phyloP scores from a whole-genome alignment of 208 protist genomes.

The Wallacemonas collosoma region DNA sequence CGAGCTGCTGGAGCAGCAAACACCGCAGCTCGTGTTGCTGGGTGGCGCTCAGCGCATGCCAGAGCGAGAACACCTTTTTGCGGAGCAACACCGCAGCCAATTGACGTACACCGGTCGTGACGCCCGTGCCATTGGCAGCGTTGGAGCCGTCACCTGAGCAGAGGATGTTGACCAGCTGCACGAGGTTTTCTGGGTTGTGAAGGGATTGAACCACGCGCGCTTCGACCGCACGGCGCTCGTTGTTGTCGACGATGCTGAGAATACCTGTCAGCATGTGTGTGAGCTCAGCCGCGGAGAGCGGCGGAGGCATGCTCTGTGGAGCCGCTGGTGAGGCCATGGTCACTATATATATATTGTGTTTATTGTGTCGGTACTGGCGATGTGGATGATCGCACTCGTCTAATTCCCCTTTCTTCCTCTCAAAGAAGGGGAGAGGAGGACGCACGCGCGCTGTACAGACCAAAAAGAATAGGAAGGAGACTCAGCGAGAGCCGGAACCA shows the following conservation, averaged over 20 bases:
- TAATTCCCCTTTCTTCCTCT: too few species aligned
- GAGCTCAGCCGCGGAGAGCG: slow-evolving; percentile 38
- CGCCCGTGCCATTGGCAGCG: slow-evolving; percentile 25
- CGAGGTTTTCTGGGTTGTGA: slow-evolving; percentile 36
- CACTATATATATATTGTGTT: background rate
- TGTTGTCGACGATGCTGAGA: slow-evolving; percentile 58
- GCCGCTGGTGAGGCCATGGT: background rate
- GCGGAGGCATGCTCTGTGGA: background rate
- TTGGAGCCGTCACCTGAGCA: slow-evolving; percentile 23
- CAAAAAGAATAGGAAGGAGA: too few species aligned
- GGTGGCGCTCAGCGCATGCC: slow-evolving; percentile 45
- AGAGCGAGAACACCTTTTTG: slow-evolving; percentile 76
- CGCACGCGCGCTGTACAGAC: too few species aligned
- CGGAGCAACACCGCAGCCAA: slow-evolving; percentile 83
- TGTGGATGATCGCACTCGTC: too few species aligned
- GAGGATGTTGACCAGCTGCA: slow-evolving; percentile 55
- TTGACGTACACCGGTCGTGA: slow-evolving; percentile 65
- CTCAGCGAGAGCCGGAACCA: too few species aligned
- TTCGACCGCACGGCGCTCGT: slow-evolving; percentile 68
- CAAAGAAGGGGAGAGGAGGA: too few species aligned
- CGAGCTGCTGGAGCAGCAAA: slow-evolving; percentile 68
- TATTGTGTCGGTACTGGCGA: too few species aligned
- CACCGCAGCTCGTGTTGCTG: slow-evolving; percentile 54
- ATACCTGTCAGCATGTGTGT: slow-evolving; percentile 55
- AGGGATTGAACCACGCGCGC: slow-evolving; percentile 44